Percentiles rank a stretch among this genome's conserved stretches.
These are phyloP conservation scores for Saccharomycopsis olivae DNA, from an alignment of 805 yeast species.

Conservation along the genomic window DNA sequence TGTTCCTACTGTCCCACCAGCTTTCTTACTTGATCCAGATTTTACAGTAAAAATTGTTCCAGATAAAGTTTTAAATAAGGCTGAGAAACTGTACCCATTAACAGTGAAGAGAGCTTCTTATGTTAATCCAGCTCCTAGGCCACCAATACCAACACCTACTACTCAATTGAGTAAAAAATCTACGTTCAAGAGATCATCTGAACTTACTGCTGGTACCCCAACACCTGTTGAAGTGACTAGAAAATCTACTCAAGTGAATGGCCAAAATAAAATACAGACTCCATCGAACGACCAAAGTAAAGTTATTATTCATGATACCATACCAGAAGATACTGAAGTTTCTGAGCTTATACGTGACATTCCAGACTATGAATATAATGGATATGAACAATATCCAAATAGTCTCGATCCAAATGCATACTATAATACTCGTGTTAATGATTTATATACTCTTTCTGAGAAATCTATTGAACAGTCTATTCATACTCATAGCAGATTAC, in stretches of 20 bases:
- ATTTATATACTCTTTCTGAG: slow-evolving; percentile 13
- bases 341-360: too few species aligned
- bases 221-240: not conserved
- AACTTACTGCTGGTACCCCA: not conserved
- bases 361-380: too few species aligned
- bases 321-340: not conserved
- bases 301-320: not conserved
- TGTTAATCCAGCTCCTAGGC: too few species aligned
- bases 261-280: not conserved
- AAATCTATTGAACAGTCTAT: slow-evolving; percentile 13
- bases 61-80: slow-evolving; percentile 9
- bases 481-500: slow-evolving; percentile 4
- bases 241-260: not conserved
- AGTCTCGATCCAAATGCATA: too few species aligned
- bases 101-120: slow-evolving; percentile 15
- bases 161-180: slow-evolving; percentile 6
- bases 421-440: too few species aligned
- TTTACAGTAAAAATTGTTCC: slow-evolving; percentile 6
- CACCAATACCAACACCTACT: too few species aligned
- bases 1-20: slow-evolving; percentile 16
- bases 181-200: not conserved
- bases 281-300: not conserved
- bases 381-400: too few species aligned
- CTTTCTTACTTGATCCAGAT: slow-evolving; percentile 12
- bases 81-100: slow-evolving; percentile 14